Conservation (phyloP, 108 stramenopile species). For the Stephanodiscus triporus region DNA sequence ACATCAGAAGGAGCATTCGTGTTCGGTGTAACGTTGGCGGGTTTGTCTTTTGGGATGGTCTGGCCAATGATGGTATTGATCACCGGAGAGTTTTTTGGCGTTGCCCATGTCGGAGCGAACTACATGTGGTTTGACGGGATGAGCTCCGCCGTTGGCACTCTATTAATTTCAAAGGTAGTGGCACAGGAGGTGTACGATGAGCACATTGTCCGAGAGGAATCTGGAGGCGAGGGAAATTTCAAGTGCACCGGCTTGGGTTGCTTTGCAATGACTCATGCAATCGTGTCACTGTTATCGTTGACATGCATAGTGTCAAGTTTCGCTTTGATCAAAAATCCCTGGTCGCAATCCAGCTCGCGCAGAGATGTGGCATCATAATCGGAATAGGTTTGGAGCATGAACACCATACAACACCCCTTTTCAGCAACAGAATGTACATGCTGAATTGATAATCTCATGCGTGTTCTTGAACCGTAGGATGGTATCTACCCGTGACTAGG, state of each 20-base stretch:
- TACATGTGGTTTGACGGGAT: slow-evolving; percentile 90
- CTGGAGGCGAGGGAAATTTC: not conserved
- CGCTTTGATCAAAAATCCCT: slow-evolving; percentile 1
- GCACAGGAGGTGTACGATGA: slow-evolving; percentile 78
- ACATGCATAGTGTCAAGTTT: not conserved
- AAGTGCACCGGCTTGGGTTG: not conserved
- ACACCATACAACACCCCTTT: too few species aligned
- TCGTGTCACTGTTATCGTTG: not conserved
- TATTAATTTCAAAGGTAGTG: slow-evolving; percentile 74
- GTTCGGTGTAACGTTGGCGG: slow-evolving; percentile 70
- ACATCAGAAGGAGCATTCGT: slow-evolving; percentile 66
- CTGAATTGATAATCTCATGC: too few species aligned
- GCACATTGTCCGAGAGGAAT: slow-evolving; percentile 52
- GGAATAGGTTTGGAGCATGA: not conserved
- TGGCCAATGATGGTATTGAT: slow-evolving; percentile 81
- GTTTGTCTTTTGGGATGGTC: slow-evolving; percentile 82
- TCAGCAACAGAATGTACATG: too few species aligned
- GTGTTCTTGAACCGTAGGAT: too few species aligned
- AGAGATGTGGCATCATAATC: not conserved
- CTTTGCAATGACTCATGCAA: slow-evolving; percentile 1
- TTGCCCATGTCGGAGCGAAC: slow-evolving; percentile 70
- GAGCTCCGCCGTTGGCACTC: slow-evolving; percentile 80
- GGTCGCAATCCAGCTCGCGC: too few species aligned
- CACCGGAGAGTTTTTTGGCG: slow-evolving; percentile 67
- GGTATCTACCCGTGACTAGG: too few species aligned